Evolutionary conservation across 2,329 filamentous ascomycete species (phyloP), one percentile per base, ranked within the genome.

Genomic region (Moelleriella libera): DNA sequence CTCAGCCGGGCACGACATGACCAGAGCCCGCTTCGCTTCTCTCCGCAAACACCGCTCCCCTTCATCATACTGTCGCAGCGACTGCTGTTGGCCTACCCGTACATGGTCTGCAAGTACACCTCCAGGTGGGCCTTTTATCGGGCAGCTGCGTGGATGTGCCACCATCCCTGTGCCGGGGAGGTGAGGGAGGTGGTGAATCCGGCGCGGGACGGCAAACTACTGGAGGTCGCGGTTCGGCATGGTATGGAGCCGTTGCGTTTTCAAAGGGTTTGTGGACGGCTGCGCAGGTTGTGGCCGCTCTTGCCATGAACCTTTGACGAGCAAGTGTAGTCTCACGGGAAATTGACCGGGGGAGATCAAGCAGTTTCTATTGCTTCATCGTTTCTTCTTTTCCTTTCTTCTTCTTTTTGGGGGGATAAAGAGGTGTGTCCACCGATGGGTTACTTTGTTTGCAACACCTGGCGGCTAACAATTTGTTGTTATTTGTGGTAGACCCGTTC

Each of bases 131-230:
- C 48, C 9, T 70, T 71, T 49, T 71, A 68, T 49, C 61, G 59
- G 32, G 52, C 53, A 1, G 61, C 60, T 7, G 64, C 67, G 5
- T 49, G 50, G 5, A 47, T 67, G 1, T 66, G 63, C 48, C 45
- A 56, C 6, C 53, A 49, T 11, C 48, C 56, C 9, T 31, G 55
- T 6, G 49, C 51, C 46, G 43, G 49, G 5, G 43, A 47, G 3
- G 59, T 71, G 2, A 54, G 63, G 5, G 69, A 71, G 56, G 68
- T 71, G 1, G 59, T 70, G 14, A 72, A 72, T 54, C 68, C 68
- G 1, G 55, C 50, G 32, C 70, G 67, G 47, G 61, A 66, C 34
- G 6, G 45, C 43, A 69, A 65, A 49, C 45, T 64, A 1, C 43
- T 48, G 1, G 55, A 55, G 45, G 66, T 71, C 5, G 66, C 68